Evolutionary conservation across 2,329 filamentous ascomycete genomes (phyloP).

Genomic region (Chlorencoelia australis): DNA sequence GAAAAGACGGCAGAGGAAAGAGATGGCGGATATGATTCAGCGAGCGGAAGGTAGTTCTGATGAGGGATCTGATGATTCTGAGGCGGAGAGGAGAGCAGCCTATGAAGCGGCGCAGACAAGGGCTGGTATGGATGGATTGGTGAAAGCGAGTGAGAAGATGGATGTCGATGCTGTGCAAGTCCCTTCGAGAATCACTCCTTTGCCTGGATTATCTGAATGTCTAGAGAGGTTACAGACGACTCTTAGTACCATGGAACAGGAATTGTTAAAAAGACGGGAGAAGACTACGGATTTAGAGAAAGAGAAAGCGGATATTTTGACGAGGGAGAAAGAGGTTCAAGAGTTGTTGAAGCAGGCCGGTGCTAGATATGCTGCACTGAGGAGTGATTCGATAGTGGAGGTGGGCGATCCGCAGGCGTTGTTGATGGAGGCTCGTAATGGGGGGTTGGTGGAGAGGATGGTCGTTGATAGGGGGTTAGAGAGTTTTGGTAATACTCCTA

Average conservation of each 20-base stretch:
- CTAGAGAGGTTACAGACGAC: conserved; percentile 53
- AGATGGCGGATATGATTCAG: conserved; percentile 77
- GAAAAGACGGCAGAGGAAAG: conserved; percentile 52
- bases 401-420: conserved; percentile 14
- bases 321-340: conserved; percentile 72
- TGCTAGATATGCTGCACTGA: conserved; percentile 53
- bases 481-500: conserved; percentile 31
- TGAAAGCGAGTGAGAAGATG: conserved; percentile 32
- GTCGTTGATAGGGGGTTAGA: conserved; percentile 27
- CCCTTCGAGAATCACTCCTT: conserved; percentile 57
- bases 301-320: conserved; percentile 58
- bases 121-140: conserved; percentile 70
- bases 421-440: conserved; percentile 6
- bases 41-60: conserved; percentile 57
- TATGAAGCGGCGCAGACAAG: conserved; percentile 83
- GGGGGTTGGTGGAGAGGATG: conserved; percentile 6
- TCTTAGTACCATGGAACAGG: conserved; percentile 52
- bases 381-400: conserved; percentile 33
- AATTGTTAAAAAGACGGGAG: conserved; percentile 48
- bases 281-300: conserved; percentile 55
- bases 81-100: conserved; percentile 62
- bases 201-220: conserved; percentile 63
- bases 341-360: conserved; percentile 71
- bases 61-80: conserved; percentile 57
- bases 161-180: conserved; percentile 18